Evolutionary conservation across 176 grass and related monocot genomes (phyloP).

Genomic region (Oryza meyeriana): DNA sequence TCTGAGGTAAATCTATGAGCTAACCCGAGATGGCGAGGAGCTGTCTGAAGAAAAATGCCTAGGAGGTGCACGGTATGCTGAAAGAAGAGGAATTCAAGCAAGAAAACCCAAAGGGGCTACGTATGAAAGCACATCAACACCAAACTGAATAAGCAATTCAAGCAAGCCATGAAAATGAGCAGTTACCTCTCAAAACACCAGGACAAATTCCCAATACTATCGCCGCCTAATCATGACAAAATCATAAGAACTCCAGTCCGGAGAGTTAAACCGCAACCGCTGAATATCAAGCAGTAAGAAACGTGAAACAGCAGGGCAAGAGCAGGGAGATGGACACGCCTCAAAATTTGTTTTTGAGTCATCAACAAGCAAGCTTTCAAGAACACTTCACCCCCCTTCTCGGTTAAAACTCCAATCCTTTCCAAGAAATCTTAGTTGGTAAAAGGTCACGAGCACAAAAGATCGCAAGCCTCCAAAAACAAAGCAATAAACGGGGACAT

Average conservation of each 20-base stretch:
- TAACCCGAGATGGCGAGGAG: neutral
- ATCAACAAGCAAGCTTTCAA: neutral
- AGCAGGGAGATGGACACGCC: neutral
- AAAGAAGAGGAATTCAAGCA: neutral
- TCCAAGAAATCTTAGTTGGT: slow-evolving; percentile 14
- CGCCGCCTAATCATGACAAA: neutral
- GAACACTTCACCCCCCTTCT: neutral
- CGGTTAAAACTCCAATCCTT: slow-evolving; percentile 16
- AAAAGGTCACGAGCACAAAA: slow-evolving; percentile 26
- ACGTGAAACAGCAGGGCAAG: neutral
- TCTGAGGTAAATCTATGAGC: neutral
- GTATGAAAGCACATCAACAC: neutral
- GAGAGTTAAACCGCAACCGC: neutral
- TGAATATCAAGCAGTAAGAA: neutral
- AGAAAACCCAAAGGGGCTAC: neutral
- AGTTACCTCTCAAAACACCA: neutral
- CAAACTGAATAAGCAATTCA: neutral
- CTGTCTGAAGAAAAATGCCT: neutral
- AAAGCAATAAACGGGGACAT: slow-evolving; percentile 16
- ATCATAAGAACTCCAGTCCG: neutral
- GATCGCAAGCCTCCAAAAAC: slow-evolving; percentile 28
- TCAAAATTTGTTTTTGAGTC: neutral
- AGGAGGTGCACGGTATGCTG: neutral
- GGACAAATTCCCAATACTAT: neutral
- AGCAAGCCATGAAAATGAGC: neutral